Percentiles rank a stretch among this genome's conserved stretches.
Evolutionary conservation across 2,329 filamentous ascomycete genomes (phyloP).

Genomic region (Myriangium duriaei): DNA sequence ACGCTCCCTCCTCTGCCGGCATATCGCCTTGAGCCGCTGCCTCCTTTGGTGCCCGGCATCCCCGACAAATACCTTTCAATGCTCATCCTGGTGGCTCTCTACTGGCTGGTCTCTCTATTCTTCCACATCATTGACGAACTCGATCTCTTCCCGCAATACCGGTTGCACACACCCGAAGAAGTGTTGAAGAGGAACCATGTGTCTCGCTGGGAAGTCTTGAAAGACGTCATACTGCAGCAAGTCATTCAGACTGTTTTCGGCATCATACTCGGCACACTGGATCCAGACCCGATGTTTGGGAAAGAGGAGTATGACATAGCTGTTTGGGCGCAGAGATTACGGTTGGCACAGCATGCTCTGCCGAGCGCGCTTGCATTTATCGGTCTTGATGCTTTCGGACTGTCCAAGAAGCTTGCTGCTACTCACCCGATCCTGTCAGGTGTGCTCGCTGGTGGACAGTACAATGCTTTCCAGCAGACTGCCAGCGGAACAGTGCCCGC

Average conservation of each 20-base stretch:
- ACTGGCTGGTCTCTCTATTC: slow-evolving; percentile 75
- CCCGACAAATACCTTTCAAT: slow-evolving; percentile 72
- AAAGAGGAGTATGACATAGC: slow-evolving; percentile 77
- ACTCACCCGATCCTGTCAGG: slow-evolving; percentile 64
- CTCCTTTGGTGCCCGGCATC: slow-evolving; percentile 62
- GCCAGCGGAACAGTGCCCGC: slow-evolving; percentile 40
- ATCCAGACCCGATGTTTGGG: slow-evolving; percentile 61
- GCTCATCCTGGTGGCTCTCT: slow-evolving; percentile 64
- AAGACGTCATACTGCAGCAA: slow-evolving; percentile 87
- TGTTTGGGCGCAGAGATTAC: slow-evolving; percentile 75
- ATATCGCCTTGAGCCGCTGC: slow-evolving; percentile 60
- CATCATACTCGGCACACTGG: slow-evolving; percentile 54
- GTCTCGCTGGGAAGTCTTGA: slow-evolving; percentile 69
- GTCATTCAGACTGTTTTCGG: slow-evolving; percentile 71
- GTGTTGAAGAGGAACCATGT: slow-evolving; percentile 79
- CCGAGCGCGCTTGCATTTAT: slow-evolving; percentile 57
- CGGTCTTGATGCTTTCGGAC: slow-evolving; percentile 61
- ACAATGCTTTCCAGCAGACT: slow-evolving; percentile 41
- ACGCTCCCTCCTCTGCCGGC: slow-evolving; percentile 72
- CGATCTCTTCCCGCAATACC: slow-evolving; percentile 81
- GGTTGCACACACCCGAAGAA: slow-evolving; percentile 88
- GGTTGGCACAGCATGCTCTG: slow-evolving; percentile 65
- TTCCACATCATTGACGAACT: slow-evolving; percentile 81
- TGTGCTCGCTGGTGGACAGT: slow-evolving; percentile 65
- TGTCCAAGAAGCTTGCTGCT: slow-evolving; percentile 62